A percentile compares a stretch with the other conserved stretches of the same genome.
phyloP scores from a whole-genome alignment of 2,329 filamentous ascomycete species.

The Coniochaeta sp. region DNA sequence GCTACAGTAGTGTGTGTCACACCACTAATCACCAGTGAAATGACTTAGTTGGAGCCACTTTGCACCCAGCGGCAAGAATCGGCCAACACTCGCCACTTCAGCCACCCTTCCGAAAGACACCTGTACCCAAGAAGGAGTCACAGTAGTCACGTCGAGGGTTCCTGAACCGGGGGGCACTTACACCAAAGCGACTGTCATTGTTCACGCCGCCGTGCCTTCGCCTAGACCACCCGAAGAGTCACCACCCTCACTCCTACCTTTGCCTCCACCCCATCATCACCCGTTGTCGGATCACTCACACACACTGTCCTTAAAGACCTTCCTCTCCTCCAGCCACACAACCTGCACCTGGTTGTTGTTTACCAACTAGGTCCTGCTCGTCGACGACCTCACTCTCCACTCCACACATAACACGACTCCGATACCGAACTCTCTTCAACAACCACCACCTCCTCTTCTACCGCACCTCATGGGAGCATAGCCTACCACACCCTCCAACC shows the following conservation, averaged over 20 bases:
- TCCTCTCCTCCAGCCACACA: background rate
- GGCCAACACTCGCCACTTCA: background rate
- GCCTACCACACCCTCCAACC: slow-evolving; percentile 19
- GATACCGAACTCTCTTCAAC: slow-evolving; percentile 3
- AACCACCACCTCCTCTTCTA: slow-evolving; percentile 5
- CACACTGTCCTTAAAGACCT: background rate
- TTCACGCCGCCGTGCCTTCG: slow-evolving; percentile 1
- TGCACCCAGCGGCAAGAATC: background rate
- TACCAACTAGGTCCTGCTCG: background rate
- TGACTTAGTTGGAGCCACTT: background rate
- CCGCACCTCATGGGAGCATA: slow-evolving; percentile 24
- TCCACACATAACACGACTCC: slow-evolving; percentile 1
- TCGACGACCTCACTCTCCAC: slow-evolving; percentile 4
- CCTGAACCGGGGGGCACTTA: background rate
- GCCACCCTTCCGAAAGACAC: background rate
- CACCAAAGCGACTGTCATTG: background rate
- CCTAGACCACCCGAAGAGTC: slow-evolving; percentile 3
- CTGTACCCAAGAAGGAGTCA: background rate
- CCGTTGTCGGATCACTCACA: slow-evolving; percentile 1
- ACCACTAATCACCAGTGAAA: background rate
- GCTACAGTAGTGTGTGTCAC: slow-evolving; percentile 1
- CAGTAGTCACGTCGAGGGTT: slow-evolving; percentile 1
- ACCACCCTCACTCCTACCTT: background rate
- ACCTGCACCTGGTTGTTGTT: background rate
- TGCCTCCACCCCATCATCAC: slow-evolving; percentile 1